Evolutionary conservation across 441 rosid genomes (phyloP).

Genomic region (Raphanus hybrid): DNA sequence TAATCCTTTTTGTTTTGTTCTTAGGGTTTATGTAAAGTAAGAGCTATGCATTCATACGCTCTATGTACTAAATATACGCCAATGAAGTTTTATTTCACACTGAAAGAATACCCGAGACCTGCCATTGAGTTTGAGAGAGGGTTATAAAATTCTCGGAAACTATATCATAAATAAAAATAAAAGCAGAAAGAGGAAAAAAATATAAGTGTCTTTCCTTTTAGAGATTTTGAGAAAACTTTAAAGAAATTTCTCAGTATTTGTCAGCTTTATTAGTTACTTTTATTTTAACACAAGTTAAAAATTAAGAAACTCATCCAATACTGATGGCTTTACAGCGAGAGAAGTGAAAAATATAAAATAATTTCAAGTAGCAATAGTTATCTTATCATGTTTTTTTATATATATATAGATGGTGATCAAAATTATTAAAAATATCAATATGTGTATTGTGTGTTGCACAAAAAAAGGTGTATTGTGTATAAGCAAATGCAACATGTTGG

Average conservation of each 20-base stretch:
- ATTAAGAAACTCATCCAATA: neutral
- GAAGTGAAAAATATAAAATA: neutral
- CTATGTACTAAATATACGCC: neutral
- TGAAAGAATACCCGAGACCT: neutral
- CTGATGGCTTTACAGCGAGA: neutral
- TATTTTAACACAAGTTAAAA: neutral
- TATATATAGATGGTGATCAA: neutral
- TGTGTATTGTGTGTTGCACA: too few species aligned
- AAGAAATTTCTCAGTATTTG: neutral
- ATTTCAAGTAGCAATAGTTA: neutral
- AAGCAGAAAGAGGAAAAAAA: neutral
- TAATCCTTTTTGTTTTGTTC: neutral
- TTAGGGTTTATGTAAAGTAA: neutral
- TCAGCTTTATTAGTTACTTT: neutral
- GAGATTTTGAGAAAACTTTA: neutral
- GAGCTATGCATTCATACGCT: neutral
- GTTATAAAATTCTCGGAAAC: neutral
- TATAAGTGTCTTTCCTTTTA: neutral
- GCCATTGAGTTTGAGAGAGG: slow-evolving; percentile 8
- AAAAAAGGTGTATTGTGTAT: neutral
- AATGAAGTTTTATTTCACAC: neutral
- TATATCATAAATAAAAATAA: neutral
- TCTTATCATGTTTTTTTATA: neutral
- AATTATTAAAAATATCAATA: neutral
- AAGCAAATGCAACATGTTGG: slow-evolving; percentile 1